Conservation (phyloP, 2,329 filamentous ascomycete species). For the Rachicladosporium sp. region DNA sequence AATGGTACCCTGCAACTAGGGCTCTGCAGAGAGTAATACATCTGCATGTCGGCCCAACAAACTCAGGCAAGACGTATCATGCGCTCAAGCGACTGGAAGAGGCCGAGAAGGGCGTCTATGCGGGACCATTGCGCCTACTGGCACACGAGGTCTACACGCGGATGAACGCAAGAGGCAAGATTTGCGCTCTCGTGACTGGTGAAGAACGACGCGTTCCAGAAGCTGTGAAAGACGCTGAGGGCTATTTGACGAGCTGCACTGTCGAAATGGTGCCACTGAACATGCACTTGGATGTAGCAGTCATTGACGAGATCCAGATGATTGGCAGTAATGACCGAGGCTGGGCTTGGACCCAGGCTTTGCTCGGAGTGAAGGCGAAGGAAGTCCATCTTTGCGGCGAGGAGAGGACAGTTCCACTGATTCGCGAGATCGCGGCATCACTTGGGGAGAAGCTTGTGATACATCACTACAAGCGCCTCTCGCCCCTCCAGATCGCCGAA, state of each 20-base stretch:
- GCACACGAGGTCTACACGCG: slow-evolving; percentile 93
- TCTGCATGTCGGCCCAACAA: slow-evolving; percentile 90
- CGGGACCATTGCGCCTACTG: slow-evolving; percentile 74
- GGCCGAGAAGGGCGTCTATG: slow-evolving; percentile 69
- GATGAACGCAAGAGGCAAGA: slow-evolving; percentile 62
- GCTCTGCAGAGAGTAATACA: slow-evolving; percentile 71
- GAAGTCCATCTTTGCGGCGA: slow-evolving; percentile 94
- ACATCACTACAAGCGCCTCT: slow-evolving; percentile 73
- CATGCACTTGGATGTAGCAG: slow-evolving; percentile 66
- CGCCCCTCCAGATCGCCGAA: slow-evolving; percentile 56
- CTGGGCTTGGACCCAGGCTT: slow-evolving; percentile 87
- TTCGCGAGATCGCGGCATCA: slow-evolving; percentile 62
- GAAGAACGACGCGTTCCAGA: slow-evolving; percentile 66
- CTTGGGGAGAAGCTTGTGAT: slow-evolving; percentile 74
- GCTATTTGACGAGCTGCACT: slow-evolving; percentile 66
- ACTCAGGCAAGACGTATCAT: slow-evolving; percentile 95
- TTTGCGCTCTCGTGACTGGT: slow-evolving; percentile 75
- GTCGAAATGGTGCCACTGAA: slow-evolving; percentile 73
- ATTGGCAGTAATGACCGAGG: slow-evolving; percentile 68
- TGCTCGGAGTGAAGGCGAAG: slow-evolving; percentile 73
- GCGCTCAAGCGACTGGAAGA: slow-evolving; percentile 75
- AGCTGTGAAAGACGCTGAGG: slow-evolving; percentile 36
- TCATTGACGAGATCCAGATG: slow-evolving; percentile 99
- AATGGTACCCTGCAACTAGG: slow-evolving; percentile 84
- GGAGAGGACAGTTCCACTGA: slow-evolving; percentile 64